Percentiles rank a stretch among this genome's conserved stretches.
phyloP scores from a whole-genome alignment of 2,329 filamentous ascomycete genomes.

The Aphanocladium album region DNA sequence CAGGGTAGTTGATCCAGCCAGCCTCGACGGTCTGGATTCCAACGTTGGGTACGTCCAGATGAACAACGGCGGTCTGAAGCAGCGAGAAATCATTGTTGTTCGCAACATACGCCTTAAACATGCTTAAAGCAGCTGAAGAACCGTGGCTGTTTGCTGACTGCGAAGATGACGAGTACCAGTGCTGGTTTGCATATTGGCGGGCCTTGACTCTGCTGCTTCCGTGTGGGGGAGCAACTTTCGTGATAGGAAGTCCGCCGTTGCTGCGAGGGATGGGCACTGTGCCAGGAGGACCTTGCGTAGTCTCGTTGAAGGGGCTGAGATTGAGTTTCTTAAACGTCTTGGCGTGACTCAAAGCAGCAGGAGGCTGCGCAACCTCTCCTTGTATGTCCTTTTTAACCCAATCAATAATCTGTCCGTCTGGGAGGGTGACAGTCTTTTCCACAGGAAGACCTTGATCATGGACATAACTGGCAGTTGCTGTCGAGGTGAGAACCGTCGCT shows the following conservation, averaged over 20 bases:
- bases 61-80: conserved; percentile 11
- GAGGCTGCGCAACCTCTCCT: conserved; percentile 9
- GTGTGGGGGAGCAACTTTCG: not conserved
- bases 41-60: not conserved
- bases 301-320: conserved; percentile 4
- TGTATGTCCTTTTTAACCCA: conserved; percentile 14
- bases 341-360: not conserved
- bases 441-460: conserved; percentile 8
- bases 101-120: conserved; percentile 12
- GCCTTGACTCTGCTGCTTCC: not conserved
- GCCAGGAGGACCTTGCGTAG: conserved; percentile 7
- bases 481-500: not conserved
- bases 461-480: conserved; percentile 3
- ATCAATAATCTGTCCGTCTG: conserved; percentile 14
- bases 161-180: conserved; percentile 11
- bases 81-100: conserved; percentile 15
- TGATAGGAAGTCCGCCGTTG: not conserved
- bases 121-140: conserved; percentile 7
- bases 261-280: conserved; percentile 15
- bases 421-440: conserved; percentile 16
- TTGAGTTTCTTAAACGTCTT: not conserved
- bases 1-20: conserved; percentile 15
- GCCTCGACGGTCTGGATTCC: conserved; percentile 14
- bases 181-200: conserved; percentile 9
- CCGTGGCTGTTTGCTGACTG: conserved; percentile 6